A percentile compares a stretch with the other conserved stretches of the same genome.
phyloP scores from a whole-genome alignment of 2,329 filamentous ascomycete species.

The Sporothrix protearum region DNA sequence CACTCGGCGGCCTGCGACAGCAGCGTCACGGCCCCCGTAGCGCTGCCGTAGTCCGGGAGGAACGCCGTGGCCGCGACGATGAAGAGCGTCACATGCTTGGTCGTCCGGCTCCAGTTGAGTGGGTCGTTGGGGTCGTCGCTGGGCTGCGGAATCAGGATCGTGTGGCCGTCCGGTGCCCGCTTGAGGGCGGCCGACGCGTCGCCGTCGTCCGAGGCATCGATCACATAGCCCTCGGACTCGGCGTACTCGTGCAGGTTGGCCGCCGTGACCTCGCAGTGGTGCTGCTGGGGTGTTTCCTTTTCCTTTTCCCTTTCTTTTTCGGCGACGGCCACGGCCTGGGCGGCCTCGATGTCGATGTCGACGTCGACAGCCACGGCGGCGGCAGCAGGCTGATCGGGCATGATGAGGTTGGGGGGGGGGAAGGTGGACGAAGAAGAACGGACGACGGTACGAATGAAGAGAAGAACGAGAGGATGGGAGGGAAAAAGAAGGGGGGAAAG shows the following conservation, averaged over 20 bases:
- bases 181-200: constrained; percentile 34
- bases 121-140: constrained; percentile 50
- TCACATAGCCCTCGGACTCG: constrained; percentile 40
- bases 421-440: not conserved
- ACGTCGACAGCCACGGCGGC: not conserved
- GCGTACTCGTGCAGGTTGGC: constrained; percentile 36
- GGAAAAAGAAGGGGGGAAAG: not conserved
- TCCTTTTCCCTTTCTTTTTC: constrained; percentile 4
- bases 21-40: constrained; percentile 43
- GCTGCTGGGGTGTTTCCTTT: not conserved
- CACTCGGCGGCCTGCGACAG: constrained; percentile 47
- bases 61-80: constrained; percentile 47
- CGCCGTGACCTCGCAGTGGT: not conserved
- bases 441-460: not conserved
- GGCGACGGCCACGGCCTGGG: constrained; percentile 1
- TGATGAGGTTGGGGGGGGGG: not conserved
- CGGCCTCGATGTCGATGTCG: constrained; percentile 12
- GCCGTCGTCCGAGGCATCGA: constrained; percentile 36
- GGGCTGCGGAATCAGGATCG: constrained; percentile 53
- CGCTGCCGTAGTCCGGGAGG: constrained; percentile 49
- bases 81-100: constrained; percentile 49
- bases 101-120: constrained; percentile 49
- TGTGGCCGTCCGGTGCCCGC: constrained; percentile 41
- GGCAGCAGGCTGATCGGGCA: not conserved
- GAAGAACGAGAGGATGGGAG: too few relatives aligned